phyloP scores from a whole-genome alignment of 2,329 filamentous ascomycete species.

The Didymella glomerata region DNA sequence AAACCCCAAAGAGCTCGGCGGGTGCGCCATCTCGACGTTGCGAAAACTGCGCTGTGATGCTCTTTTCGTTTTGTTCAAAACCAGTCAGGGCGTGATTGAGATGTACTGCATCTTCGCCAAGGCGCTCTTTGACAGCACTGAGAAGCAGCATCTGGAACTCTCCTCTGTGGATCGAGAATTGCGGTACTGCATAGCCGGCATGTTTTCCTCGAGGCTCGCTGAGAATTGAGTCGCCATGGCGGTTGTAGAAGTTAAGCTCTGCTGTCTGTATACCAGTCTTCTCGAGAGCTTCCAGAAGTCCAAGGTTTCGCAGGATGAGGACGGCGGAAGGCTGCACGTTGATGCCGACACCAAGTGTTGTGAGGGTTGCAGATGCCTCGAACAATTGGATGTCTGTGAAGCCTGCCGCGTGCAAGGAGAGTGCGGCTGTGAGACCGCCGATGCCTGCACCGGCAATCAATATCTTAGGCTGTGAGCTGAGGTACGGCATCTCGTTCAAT shows the following conservation, averaged over 20 bases:
- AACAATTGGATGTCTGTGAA: conserved; percentile 56
- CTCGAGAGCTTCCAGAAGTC: conserved; percentile 53
- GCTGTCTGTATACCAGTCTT: conserved; percentile 53
- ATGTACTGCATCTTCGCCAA: conserved; percentile 52
- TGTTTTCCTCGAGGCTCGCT: conserved; percentile 53
- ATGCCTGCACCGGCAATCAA: conserved; percentile 65
- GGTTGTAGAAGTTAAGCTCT: conserved; percentile 58
- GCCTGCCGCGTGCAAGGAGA: conserved; percentile 76
- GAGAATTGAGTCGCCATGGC: conserved; percentile 55
- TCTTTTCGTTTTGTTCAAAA: conserved; percentile 49
- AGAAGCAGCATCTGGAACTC: conserved; percentile 58
- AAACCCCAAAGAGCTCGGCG: conserved; percentile 42
- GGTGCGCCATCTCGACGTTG: conserved; percentile 38
- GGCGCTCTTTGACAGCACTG: conserved; percentile 53
- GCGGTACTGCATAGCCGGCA: conserved; percentile 56
- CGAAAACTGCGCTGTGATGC: conserved; percentile 52
- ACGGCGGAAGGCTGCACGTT: conserved; percentile 59
- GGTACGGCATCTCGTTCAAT: conserved; percentile 28
- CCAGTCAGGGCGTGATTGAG: conserved; percentile 51
- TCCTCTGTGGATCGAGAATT: conserved; percentile 58
- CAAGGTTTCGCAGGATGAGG: conserved; percentile 56
- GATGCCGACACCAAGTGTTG: conserved; percentile 57
- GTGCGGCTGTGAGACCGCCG: conserved; percentile 75
- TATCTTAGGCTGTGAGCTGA: conserved; percentile 37
- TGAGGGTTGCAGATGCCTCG: conserved; percentile 54